phyloP scores from a whole-genome alignment of 192 early-diverging fungal genomes.

The Rhizoclosmatium sp. region DNA sequence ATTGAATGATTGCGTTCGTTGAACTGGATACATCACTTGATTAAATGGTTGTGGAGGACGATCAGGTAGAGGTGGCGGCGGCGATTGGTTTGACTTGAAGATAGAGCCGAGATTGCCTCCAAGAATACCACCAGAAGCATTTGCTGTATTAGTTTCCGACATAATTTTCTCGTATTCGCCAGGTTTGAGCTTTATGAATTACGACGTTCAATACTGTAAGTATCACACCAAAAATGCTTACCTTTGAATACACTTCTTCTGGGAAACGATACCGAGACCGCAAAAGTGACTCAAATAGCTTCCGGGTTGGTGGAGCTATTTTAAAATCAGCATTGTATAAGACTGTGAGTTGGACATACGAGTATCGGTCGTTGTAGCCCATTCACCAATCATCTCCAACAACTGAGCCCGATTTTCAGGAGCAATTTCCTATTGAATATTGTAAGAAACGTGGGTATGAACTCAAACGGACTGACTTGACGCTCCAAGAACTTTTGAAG shows the following conservation, averaged over 20 bases:
- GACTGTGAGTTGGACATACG: background rate
- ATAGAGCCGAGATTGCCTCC: background rate
- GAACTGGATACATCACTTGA: constrained; percentile 5
- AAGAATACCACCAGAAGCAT: background rate
- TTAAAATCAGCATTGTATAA: too few species aligned
- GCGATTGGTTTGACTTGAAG: background rate
- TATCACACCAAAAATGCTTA: too few species aligned
- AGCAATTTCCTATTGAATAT: constrained; percentile 18
- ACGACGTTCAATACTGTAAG: too few species aligned
- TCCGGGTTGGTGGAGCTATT: too few species aligned
- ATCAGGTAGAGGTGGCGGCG: background rate
- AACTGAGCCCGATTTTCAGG: constrained; percentile 36
- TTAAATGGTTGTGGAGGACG: too few species aligned
- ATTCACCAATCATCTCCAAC: constrained; percentile 36
- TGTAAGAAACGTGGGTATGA: background rate
- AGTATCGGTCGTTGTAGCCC: constrained; percentile 7
- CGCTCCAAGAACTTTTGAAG: constrained; percentile 28
- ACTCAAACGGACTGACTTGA: background rate
- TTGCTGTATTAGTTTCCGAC: background rate
- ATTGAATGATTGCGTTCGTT: too few species aligned
- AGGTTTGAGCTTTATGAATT: too few species aligned
- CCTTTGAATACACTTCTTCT: too few species aligned
- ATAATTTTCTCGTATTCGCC: background rate
- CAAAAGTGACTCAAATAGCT: too few species aligned
- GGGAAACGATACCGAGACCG: too few species aligned